Evolutionary conservation across 2,329 filamentous ascomycete species (phyloP), one percentile per base, ranked within the genome.

Genomic region (Conoideocrella luteorostrata): DNA sequence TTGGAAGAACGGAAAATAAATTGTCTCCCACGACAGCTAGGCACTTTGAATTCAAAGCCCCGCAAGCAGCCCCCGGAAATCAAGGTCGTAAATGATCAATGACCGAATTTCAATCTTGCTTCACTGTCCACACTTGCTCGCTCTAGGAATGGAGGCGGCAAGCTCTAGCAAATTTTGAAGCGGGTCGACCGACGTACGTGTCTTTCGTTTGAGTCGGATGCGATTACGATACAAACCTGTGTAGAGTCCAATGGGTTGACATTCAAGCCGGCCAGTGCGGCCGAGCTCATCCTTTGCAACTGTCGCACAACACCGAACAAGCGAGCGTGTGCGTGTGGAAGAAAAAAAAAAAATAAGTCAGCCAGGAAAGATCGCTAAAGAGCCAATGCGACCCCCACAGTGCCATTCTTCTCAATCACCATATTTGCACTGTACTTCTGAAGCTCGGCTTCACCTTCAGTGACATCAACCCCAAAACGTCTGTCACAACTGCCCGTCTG

Each of bases 111-210:
- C 66, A 47, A 66, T 82, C 54, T 82, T 70, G 78, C 78, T 82
- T 82, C 78, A 79, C 65, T 79, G 78, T 82, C 78, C 78, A 81
- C 78, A 81, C 78, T 77, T 77, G 74, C 71, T 62, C 77, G 75
- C 69, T 72, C 69, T 78, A 64, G 67, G 56, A 41, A 36, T 23
- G 38, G 61, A 71, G 67, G 67, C 76, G 77, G 70, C 74, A 79
- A 78, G 77, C 76, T 81, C 77, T 81, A 81, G 77, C 77, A 77
- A 70, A 67, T 69, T 69, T 76, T 66, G 75, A 80, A 80, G 77
- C 75, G 58, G 48, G 6, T 4, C 30, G 30, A 33, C 7, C 7
- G 18, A 15, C 2, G 30, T n/a, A 33, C 10, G n/a, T n/a, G 9
- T 15, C 7, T 33, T 33, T 7, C 10, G 30, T 13, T n/a, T n/a